Evolutionary conservation across 805 yeast genomes (phyloP).

Genomic region (Diddensiella caesifluorescens): DNA sequence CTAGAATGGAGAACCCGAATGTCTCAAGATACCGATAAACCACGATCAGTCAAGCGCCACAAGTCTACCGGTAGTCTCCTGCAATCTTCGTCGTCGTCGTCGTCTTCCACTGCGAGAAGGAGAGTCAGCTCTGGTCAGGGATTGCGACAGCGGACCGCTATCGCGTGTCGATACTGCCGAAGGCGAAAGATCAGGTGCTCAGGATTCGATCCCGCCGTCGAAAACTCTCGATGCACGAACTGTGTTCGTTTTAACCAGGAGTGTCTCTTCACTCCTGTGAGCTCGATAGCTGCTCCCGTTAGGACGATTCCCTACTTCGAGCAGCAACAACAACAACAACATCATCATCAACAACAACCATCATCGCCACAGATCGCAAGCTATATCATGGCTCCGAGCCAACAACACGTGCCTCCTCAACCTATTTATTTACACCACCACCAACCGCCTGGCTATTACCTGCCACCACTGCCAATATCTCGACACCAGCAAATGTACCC

Average conservation of each 20-base stretch:
- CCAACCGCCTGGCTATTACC: not conserved
- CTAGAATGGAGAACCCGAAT: not conserved
- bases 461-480: not conserved
- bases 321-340: not conserved
- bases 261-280: constrained; percentile 31
- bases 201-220: constrained; percentile 27
- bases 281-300: constrained; percentile 22
- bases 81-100: constrained; percentile 3
- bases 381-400: not conserved
- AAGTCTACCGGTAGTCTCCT: too few species aligned
- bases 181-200: constrained; percentile 32
- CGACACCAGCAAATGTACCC: not conserved
- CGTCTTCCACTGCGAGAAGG: not conserved
- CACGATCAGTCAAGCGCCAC: too few species aligned
- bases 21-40: too few species aligned
- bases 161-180: constrained; percentile 31
- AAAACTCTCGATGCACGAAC: constrained; percentile 29
- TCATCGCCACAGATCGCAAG: too few species aligned
- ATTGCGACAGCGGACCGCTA: constrained; percentile 28
- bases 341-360: not conserved
- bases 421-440: not conserved
- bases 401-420: not conserved
- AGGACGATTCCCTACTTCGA: constrained; percentile 7
- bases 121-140: not conserved
- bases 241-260: constrained; percentile 30